These are phyloP conservation scores for Chaetomiaceae sp. DNA, from an alignment of 2,329 filamentous ascomycete species.

Conservation along the genomic window DNA sequence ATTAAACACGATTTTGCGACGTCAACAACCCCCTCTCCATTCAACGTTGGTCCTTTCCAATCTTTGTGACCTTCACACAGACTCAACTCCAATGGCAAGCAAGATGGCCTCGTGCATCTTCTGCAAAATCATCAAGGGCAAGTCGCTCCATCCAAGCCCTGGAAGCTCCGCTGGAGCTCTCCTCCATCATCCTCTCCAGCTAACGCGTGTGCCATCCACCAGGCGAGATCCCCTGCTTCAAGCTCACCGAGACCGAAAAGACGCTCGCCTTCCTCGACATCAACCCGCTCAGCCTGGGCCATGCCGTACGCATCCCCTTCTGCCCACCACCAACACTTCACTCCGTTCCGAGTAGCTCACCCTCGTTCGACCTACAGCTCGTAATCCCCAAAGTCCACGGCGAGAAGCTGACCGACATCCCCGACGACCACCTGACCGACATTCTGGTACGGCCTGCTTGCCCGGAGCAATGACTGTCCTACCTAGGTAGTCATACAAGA, in stretches of 20 bases:
- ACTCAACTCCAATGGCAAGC: constrained; percentile 55
- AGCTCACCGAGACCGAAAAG: constrained; percentile 92
- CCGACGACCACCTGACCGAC: constrained; percentile 80
- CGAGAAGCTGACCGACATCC: constrained; percentile 85
- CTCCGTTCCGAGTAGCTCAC: neutral
- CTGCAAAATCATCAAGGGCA: constrained; percentile 95
- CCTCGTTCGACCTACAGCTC: constrained; percentile 52
- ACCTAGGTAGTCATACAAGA: neutral
- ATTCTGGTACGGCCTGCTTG: constrained; percentile 64
- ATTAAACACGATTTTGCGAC: neutral
- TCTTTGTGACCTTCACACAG: neutral
- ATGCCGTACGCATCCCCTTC: constrained; percentile 62
- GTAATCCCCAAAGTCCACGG: constrained; percentile 96
- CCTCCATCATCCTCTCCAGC: neutral
- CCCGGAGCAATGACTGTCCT: neutral
- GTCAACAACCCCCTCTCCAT: neutral
- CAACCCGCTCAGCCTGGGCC: constrained; percentile 79
- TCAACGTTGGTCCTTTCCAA: too few relatives aligned
- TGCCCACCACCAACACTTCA: neutral
- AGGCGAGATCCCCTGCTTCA: constrained; percentile 96
- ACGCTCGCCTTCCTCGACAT: constrained; percentile 96
- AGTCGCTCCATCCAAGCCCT: constrained; percentile 3
- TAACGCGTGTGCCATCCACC: constrained; percentile 13
- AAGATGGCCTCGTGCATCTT: constrained; percentile 75
- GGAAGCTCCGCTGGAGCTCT: neutral